Percentiles rank a stretch among this genome's conserved stretches.
Conservation (phyloP, 2,329 filamentous ascomycete species). For the Trichophyton schoenleinii region DNA sequence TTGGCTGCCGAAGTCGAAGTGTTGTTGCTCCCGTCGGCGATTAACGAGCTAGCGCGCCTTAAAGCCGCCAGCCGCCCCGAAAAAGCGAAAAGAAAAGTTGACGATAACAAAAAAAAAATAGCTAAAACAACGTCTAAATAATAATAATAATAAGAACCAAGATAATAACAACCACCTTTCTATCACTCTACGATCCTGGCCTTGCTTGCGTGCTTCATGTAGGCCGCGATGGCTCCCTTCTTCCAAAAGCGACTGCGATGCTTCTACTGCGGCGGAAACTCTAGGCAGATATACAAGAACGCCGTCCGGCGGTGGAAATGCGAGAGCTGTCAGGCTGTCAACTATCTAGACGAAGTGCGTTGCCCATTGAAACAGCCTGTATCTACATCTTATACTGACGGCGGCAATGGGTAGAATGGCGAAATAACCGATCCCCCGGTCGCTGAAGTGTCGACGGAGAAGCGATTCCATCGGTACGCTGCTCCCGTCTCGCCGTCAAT, state of each 20-base stretch:
- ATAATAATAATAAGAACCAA: background rate
- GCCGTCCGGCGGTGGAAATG: slow-evolving; percentile 42
- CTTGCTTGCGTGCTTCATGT: slow-evolving; percentile 1
- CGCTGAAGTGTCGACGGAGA: slow-evolving; percentile 38
- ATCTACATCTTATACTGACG: slow-evolving; percentile 12
- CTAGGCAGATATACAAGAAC: slow-evolving; percentile 57
- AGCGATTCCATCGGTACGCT: slow-evolving; percentile 38
- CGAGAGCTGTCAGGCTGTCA: slow-evolving; percentile 52
- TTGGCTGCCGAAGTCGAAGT: background rate
- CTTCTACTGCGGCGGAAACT: slow-evolving; percentile 71
- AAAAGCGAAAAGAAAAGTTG: background rate
- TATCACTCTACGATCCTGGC: background rate
- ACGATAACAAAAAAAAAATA: background rate
- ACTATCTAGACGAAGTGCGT: slow-evolving; percentile 76
- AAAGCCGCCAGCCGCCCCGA: background rate
- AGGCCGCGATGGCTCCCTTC: slow-evolving; percentile 29
- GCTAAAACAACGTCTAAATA: no score
- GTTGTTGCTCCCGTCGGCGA: slow-evolving; percentile 1
- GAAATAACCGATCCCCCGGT: slow-evolving; percentile 79
- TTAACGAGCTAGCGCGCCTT: background rate
- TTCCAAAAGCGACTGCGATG: slow-evolving; percentile 47
- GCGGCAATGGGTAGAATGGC: slow-evolving; percentile 48
- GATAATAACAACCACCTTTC: background rate
- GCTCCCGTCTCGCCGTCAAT: slow-evolving; percentile 23
- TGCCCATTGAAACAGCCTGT: background rate